Conservation (phyloP, 495 filamentous ascomycete species). For the Hypoxylon lienhwacheense region DNA sequence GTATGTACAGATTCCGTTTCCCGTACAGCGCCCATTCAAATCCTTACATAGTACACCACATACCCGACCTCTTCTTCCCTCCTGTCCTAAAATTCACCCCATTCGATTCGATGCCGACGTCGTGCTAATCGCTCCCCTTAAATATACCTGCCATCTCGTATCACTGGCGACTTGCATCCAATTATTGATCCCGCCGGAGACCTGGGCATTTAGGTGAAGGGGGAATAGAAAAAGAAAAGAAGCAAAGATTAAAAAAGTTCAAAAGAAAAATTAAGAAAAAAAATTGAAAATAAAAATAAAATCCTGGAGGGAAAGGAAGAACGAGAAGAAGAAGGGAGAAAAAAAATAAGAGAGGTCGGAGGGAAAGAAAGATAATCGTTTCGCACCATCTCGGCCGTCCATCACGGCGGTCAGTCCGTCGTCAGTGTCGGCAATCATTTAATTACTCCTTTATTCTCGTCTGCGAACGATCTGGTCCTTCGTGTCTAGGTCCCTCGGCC, state of each 20-base stretch:
- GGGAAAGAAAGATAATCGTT: conserved; percentile 23
- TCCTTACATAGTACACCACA: conserved; percentile 27
- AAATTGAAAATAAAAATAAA: conserved; percentile 3
- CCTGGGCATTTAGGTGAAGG: conserved; percentile 17
- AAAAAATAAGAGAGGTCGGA: no score
- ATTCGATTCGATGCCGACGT: conserved; percentile 36
- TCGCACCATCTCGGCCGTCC: conserved; percentile 22
- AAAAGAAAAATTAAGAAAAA: not conserved
- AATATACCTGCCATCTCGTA: conserved; percentile 11
- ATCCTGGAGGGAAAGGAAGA: conserved; percentile 7
- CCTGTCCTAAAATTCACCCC: conserved; percentile 10
- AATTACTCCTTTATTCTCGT: conserved; percentile 22
- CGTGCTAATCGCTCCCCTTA: conserved; percentile 16
- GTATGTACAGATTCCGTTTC: conserved; percentile 28
- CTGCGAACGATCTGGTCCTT: conserved; percentile 28
- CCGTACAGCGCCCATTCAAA: conserved; percentile 29
- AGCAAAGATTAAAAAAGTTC: not conserved
- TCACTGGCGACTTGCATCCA: conserved; percentile 21
- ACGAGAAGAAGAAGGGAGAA: no score
- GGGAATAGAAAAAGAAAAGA: conserved; percentile 2
- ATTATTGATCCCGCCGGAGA: conserved; percentile 24
- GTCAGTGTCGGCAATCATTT: conserved; percentile 24
- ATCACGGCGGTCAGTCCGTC: conserved; percentile 34
- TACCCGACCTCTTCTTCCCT: conserved; percentile 31
- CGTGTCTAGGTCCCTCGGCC: conserved; percentile 39